phyloP scores from a whole-genome alignment of 2,329 filamentous ascomycete species.

The Hymenotorrendiella dingleyae region DNA sequence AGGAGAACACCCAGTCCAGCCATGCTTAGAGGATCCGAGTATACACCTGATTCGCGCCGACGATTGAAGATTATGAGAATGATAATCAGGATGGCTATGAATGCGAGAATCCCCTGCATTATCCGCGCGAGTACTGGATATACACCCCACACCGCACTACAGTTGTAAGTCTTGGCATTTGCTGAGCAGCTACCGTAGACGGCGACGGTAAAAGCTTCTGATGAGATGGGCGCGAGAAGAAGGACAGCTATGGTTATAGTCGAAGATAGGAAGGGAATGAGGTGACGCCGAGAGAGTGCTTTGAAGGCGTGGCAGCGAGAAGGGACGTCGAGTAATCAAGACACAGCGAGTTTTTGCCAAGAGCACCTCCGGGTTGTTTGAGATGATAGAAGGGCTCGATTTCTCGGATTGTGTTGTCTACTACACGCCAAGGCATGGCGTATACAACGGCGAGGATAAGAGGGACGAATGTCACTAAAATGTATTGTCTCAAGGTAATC shows the following conservation, averaged over 20 bases:
- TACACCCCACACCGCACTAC: slow-evolving; percentile 13
- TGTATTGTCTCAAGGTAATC: slow-evolving; percentile 31
- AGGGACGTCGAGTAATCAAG: slow-evolving; percentile 14
- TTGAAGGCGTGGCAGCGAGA: slow-evolving; percentile 11
- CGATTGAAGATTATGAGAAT: slow-evolving; percentile 11
- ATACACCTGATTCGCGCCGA: slow-evolving; percentile 19
- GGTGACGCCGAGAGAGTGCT: slow-evolving; percentile 13
- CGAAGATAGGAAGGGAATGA: slow-evolving; percentile 14
- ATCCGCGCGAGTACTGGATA: slow-evolving; percentile 16
- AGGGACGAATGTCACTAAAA: slow-evolving; percentile 39
- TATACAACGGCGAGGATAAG: slow-evolving; percentile 36
- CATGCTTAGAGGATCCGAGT: slow-evolving; percentile 23
- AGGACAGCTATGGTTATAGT: slow-evolving; percentile 12
- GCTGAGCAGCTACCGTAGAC: slow-evolving; percentile 10
- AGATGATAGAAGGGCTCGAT: slow-evolving; percentile 38
- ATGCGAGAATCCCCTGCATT: slow-evolving; percentile 21
- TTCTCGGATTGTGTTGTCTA: slow-evolving; percentile 34
- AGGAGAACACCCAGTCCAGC: slow-evolving; percentile 19
- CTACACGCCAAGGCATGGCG: slow-evolving; percentile 35
- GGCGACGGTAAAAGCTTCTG: slow-evolving; percentile 16
- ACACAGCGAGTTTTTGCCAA: slow-evolving; percentile 33
- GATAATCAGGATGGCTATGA: slow-evolving; percentile 17
- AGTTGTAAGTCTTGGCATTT: slow-evolving; percentile 3
- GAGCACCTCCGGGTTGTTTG: slow-evolving; percentile 32
- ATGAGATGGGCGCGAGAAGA: slow-evolving; percentile 14